Percentiles rank a stretch among this genome's conserved stretches.
phyloP scores from a whole-genome alignment of 176 grass and related monocot species.

The Avena insularis region DNA sequence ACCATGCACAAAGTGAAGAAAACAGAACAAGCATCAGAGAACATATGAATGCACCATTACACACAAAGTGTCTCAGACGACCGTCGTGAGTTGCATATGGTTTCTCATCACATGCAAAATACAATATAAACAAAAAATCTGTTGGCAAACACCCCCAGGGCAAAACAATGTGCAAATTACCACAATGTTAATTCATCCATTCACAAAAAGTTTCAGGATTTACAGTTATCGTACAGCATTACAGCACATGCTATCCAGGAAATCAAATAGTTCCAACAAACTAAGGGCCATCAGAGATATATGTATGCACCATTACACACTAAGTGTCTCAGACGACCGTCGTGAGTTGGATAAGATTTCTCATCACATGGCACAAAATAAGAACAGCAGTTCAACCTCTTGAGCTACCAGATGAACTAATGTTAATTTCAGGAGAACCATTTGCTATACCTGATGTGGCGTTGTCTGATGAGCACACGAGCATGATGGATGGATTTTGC shows the following conservation, averaged over 20 bases:
- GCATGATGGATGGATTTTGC: conserved; percentile 73
- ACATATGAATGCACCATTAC: conserved; percentile 67
- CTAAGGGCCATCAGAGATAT: conserved; percentile 60
- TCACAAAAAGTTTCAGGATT: no score
- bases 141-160: not conserved
- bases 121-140: no score
- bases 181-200: no score
- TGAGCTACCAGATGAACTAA: no score
- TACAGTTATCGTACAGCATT: no score
- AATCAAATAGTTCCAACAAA: no score
- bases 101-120: conserved; percentile 39
- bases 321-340: conserved; percentile 72
- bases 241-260: no score
- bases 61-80: conserved; percentile 75
- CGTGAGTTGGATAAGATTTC: conserved; percentile 60
- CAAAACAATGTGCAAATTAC: no score
- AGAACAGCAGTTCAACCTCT: not conserved
- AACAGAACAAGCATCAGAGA: conserved; percentile 61
- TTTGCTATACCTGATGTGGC: conserved; percentile 11
- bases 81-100: conserved; percentile 57
- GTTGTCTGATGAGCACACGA: conserved; percentile 62
- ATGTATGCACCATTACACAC: conserved; percentile 68
- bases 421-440: not conserved
- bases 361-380: conserved; percentile 66
- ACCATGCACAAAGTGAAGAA: not conserved